Conservation (phyloP, 129 eudicot genomes). For the Pseudognaphalium luteoalbum region DNA sequence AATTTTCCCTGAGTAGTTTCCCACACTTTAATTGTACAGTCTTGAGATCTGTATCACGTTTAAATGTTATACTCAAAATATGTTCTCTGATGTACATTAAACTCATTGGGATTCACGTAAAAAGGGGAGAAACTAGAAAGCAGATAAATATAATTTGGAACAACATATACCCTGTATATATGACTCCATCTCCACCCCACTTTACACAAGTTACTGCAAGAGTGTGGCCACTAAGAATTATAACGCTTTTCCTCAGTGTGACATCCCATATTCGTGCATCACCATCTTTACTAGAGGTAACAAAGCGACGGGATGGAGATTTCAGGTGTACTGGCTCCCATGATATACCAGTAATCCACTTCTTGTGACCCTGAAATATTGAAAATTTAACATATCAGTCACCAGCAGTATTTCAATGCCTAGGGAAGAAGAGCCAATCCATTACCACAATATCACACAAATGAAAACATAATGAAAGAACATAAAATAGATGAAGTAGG, state of each 20-base stretch:
- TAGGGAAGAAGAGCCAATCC: background rate
- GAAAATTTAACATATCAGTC: slow-evolving; percentile 14
- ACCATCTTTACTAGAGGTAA: slow-evolving; percentile 95
- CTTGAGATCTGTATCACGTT: slow-evolving; percentile 71
- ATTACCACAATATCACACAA: background rate
- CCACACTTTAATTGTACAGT: slow-evolving; percentile 94
- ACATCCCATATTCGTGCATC: slow-evolving; percentile 98
- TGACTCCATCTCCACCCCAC: slow-evolving; percentile 99
- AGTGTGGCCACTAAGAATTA: slow-evolving; percentile 86
- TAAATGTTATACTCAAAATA: background rate
- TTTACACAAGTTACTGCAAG: slow-evolving; percentile 97
- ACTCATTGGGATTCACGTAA: background rate
- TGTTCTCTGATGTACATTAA: background rate
- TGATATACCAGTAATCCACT: slow-evolving; percentile 94
- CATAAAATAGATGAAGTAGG: background rate
- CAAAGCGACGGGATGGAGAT: slow-evolving; percentile 92
- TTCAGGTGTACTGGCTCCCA: slow-evolving; percentile 94
- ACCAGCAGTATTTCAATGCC: background rate
- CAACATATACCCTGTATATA: slow-evolving; percentile 84
- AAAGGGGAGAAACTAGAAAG: background rate
- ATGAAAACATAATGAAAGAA: background rate
- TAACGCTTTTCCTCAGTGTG: slow-evolving; percentile 61
- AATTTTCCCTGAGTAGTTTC: slow-evolving; percentile 92
- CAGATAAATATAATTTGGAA: slow-evolving; percentile 11
- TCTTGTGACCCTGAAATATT: slow-evolving; percentile 83